phyloP scores from a whole-genome alignment of 106 monocot genomes.

The Dendrobium officinale region DNA sequence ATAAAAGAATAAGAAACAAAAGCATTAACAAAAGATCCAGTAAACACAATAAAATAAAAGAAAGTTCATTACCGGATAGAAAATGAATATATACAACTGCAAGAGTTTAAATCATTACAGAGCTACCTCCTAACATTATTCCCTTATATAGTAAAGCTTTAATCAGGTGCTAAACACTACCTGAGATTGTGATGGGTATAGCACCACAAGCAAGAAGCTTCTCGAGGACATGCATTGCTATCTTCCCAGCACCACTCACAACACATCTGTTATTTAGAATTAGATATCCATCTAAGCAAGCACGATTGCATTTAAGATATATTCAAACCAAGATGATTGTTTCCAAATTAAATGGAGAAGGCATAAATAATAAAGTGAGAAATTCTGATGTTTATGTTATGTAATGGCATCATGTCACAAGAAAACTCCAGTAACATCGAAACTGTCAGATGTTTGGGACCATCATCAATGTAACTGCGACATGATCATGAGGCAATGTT shows the following conservation, averaged over 20 bases:
- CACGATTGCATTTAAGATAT: background rate
- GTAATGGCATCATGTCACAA: background rate
- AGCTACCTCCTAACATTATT: background rate
- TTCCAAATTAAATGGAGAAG: background rate
- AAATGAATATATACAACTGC: background rate
- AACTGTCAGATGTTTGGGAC: background rate
- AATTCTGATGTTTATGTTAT: background rate
- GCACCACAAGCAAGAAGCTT: slow-evolving; percentile 92
- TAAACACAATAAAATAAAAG: background rate
- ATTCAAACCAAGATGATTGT: background rate
- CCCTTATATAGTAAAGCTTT: background rate
- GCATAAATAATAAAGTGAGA: background rate
- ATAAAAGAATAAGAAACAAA: background rate
- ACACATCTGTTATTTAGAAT: slow-evolving; percentile 45
- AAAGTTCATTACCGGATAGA: background rate
- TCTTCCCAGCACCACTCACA: slow-evolving; percentile 94
- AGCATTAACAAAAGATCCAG: background rate
- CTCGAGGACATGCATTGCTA: slow-evolving; percentile 97
- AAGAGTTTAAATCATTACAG: background rate
- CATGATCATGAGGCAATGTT: background rate
- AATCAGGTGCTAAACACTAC: slow-evolving; percentile 18
- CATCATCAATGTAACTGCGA: background rate
- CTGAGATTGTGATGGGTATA: slow-evolving; percentile 84
- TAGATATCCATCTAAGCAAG: background rate
- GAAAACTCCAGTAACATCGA: background rate